phyloP scores from a whole-genome alignment of 1,284 basidiomycete species.

The Hemileia vastatrix region DNA sequence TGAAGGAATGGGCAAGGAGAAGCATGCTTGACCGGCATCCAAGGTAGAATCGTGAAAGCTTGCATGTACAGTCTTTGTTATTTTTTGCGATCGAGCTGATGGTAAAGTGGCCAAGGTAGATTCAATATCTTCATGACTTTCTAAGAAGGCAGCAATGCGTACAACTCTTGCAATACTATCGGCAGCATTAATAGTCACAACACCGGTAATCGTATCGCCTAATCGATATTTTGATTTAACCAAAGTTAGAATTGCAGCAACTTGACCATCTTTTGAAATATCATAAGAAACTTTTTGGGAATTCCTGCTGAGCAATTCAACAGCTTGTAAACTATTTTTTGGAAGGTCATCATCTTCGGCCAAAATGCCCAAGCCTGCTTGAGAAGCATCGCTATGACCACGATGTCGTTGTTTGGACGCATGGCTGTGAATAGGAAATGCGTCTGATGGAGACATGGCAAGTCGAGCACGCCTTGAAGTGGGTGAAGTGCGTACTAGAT shows the following conservation, averaged over 20 bases:
- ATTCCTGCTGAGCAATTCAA: too few relatives aligned
- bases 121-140: constrained; percentile 39
- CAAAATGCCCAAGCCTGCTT: too few relatives aligned
- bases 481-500: too few relatives aligned
- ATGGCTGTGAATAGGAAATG: too few relatives aligned
- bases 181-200: constrained; percentile 81
- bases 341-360: too few relatives aligned
- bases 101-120: constrained; percentile 34
- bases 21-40: constrained; percentile 32
- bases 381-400: too few relatives aligned
- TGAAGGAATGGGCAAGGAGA: too few relatives aligned
- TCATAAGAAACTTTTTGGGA: constrained; percentile 92
- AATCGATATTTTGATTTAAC: constrained; percentile 76
- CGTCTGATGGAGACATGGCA: too few relatives aligned
- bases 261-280: constrained; percentile 76
- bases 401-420: too few relatives aligned
- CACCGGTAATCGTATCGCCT: constrained; percentile 75
- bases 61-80: constrained; percentile 33
- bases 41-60: constrained; percentile 36
- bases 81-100: constrained; percentile 24
- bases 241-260: constrained; percentile 76
- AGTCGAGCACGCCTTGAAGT: too few relatives aligned
- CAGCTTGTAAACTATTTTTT: too few relatives aligned
- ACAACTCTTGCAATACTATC: constrained; percentile 28
- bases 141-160: constrained; percentile 33